Evolutionary conservation across 2,329 filamentous ascomycete species (phyloP).

Genomic region (Colletotrichum sp.): DNA sequence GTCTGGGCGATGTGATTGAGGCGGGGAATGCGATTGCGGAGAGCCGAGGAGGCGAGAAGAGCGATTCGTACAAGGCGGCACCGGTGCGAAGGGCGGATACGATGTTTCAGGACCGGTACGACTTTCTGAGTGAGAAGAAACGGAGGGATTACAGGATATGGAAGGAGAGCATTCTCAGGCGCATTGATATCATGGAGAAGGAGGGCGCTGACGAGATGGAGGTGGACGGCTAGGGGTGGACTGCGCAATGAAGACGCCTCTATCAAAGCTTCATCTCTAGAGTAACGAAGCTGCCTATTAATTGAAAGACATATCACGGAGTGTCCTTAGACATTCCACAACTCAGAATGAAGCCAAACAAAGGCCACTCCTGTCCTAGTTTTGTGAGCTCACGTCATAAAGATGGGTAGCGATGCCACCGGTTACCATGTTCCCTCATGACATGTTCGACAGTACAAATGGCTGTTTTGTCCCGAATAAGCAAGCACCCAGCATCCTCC

Average conservation of each 20-base stretch:
- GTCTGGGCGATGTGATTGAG: slow-evolving; percentile 59
- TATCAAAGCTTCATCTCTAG: neutral
- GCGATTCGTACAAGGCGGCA: slow-evolving; percentile 32
- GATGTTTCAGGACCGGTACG: slow-evolving; percentile 78
- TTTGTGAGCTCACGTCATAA: neutral
- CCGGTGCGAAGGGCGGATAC: slow-evolving; percentile 61
- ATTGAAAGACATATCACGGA: neutral
- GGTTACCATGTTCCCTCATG: neutral
- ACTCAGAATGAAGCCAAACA: neutral
- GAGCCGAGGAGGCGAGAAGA: slow-evolving; percentile 24
- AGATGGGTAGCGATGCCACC: neutral
- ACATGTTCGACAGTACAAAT: too few species aligned
- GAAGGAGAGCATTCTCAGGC: slow-evolving; percentile 64
- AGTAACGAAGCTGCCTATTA: neutral
- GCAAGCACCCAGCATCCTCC: neutral
- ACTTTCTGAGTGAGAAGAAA: slow-evolving; percentile 71
- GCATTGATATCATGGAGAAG: slow-evolving; percentile 55
- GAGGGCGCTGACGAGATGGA: slow-evolving; percentile 36
- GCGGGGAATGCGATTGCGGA: slow-evolving; percentile 24
- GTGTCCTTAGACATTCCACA: neutral
- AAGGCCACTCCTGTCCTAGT: neutral
- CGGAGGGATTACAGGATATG: slow-evolving; percentile 66
- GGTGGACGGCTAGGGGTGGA: slow-evolving; percentile 27
- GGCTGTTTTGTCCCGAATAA: too few species aligned
- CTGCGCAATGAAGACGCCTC: neutral